Evolutionary conservation across 495 filamentous ascomycete genomes (phyloP).

Genomic region (Penicillium angulare): DNA sequence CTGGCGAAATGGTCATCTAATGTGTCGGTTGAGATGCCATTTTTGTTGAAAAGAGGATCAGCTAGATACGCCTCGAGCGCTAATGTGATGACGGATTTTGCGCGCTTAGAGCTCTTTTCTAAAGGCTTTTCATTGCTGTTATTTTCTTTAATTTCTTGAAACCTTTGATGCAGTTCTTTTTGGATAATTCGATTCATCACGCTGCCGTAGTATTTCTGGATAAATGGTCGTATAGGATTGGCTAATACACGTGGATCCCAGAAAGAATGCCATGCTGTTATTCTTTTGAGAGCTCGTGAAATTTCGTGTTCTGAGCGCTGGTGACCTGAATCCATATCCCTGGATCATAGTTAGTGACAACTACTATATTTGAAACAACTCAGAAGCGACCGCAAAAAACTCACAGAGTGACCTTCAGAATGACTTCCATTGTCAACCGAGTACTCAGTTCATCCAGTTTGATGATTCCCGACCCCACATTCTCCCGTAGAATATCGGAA

Average conservation of each 20-base stretch:
- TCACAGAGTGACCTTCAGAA: not conserved
- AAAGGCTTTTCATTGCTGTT: too few species aligned
- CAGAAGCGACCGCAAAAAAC: too few species aligned
- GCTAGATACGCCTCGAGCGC: not conserved
- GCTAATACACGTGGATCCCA: not conserved
- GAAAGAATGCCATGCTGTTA: not conserved
- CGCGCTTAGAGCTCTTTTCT: not conserved
- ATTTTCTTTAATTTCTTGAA: not conserved
- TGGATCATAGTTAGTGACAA: too few species aligned
- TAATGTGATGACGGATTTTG: not conserved
- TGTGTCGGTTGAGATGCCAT: not conserved
- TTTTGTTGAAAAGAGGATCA: not conserved
- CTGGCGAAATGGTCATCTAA: conserved; percentile 1
- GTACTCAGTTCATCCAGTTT: not conserved
- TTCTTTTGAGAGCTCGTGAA: not conserved
- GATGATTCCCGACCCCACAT: not conserved
- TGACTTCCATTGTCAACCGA: not conserved
- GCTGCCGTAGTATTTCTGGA: not conserved
- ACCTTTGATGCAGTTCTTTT: not conserved
- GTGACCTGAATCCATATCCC: not conserved
- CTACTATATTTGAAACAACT: too few species aligned
- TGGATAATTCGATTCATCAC: not conserved
- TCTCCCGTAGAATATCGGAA: not conserved
- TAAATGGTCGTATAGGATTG: not conserved
- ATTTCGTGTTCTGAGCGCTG: not conserved